These are phyloP conservation scores for Dendrocalamus sinicus DNA, from an alignment of 176 grass and related monocot species.

Conservation along the genomic window DNA sequence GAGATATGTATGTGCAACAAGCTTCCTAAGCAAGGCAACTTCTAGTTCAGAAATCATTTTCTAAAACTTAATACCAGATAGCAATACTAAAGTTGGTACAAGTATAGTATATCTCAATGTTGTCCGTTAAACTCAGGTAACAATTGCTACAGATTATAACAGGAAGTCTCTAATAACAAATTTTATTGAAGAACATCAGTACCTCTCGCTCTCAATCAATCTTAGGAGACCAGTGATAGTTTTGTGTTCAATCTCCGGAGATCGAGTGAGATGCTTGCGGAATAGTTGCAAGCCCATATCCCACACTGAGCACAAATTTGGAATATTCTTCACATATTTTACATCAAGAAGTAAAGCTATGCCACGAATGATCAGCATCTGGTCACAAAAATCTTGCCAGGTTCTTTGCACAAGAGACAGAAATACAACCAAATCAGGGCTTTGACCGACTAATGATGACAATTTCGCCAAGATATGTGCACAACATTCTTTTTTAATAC, in stretches of 20 bases:
- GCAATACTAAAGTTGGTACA: too few species aligned
- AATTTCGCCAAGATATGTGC: constrained; percentile 76
- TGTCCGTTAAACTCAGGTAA: too few species aligned
- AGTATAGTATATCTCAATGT: not conserved
- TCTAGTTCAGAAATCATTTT: too few species aligned
- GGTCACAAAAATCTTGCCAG: constrained; percentile 99
- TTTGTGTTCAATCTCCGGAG: constrained; percentile 88
- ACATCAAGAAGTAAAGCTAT: constrained; percentile 96
- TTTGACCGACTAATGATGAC: constrained; percentile 82
- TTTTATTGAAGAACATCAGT: constrained; percentile 26
- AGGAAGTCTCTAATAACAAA: not conserved
- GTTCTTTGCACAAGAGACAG: constrained; percentile 85
- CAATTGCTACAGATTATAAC: too few species aligned
- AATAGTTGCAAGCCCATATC: constrained; percentile 96
- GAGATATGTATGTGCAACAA: too few species aligned
- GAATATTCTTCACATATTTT: constrained; percentile 90
- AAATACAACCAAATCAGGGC: constrained; percentile 96
- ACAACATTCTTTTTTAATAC: constrained; percentile 92
- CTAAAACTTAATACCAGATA: too few species aligned
- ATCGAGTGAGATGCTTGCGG: constrained; percentile 82
- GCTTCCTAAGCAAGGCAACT: too few species aligned
- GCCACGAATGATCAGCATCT: constrained; percentile 97
- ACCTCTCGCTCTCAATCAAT: constrained; percentile 97
- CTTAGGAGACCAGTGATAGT: constrained; percentile 92
- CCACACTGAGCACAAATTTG: constrained; percentile 86